phyloP scores from a whole-genome alignment of 192 early-diverging fungal genomes.

The Diversispora epigaea region DNA sequence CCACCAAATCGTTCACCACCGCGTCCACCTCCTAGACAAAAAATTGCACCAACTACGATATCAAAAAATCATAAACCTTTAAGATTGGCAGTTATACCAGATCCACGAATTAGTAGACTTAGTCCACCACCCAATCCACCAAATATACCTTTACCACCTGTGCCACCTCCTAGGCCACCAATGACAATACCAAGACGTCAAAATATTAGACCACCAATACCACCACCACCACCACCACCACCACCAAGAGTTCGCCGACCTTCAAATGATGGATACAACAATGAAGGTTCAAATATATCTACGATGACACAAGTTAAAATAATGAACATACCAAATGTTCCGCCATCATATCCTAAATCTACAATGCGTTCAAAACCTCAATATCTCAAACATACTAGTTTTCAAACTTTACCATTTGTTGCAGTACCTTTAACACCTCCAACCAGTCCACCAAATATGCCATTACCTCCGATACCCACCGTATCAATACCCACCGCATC shows the following conservation, averaged over 20 bases:
- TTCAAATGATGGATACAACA: no score
- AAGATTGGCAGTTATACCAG: not conserved
- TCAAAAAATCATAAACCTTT: not conserved
- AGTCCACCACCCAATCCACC: constrained; percentile 25
- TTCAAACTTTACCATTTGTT: not conserved
- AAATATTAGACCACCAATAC: no score
- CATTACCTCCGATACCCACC: constrained; percentile 16
- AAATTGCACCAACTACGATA: not conserved
- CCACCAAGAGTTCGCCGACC: not conserved
- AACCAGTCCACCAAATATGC: constrained; percentile 8
- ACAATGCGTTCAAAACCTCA: not conserved
- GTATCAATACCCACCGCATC: no score
- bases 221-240: not conserved
- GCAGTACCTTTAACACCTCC: not conserved
- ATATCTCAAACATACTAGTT: not conserved
- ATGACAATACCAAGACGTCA: not conserved
- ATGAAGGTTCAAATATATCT: no score
- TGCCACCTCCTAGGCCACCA: constrained; percentile 12
- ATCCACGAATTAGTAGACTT: not conserved
- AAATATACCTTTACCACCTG: constrained; percentile 24
- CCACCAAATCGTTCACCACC: not conserved
- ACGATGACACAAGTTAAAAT: no score
- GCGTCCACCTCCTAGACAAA: not conserved
- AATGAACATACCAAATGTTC: no score
- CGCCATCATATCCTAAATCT: not conserved